Conservation (phyloP, 2,329 filamentous ascomycete genomes). For the Trichoderma guizhouense region DNA sequence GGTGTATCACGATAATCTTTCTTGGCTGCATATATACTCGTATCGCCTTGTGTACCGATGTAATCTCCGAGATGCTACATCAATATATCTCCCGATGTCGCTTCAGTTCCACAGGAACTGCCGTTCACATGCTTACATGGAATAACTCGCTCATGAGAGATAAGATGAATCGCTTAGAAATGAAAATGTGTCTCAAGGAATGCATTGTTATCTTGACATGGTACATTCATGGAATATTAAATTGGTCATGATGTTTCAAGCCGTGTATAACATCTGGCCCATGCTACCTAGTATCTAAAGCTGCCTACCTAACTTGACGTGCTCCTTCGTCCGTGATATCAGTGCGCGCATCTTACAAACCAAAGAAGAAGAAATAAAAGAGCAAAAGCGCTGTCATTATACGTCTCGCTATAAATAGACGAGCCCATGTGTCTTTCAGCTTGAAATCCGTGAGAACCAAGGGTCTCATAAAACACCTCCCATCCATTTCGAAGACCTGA, state of each 20-base stretch:
- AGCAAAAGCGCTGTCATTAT: neutral
- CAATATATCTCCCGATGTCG: neutral
- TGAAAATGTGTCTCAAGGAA: neutral
- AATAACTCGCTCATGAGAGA: neutral
- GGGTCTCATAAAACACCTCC: neutral
- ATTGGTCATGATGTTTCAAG: neutral
- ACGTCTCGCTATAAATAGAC: neutral
- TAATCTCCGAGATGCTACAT: neutral
- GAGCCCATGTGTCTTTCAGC: neutral
- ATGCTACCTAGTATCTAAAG: neutral
- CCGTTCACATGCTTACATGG: neutral
- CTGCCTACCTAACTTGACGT: neutral
- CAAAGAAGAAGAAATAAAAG: neutral
- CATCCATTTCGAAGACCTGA: neutral
- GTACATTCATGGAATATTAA: neutral
- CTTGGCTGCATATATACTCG: neutral
- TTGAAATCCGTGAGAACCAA: neutral
- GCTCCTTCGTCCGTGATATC: neutral
- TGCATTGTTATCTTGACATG: neutral
- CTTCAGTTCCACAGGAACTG: neutral
- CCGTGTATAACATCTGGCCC: neutral
- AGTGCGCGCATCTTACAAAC: neutral
- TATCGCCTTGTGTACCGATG: neutral
- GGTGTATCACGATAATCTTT: neutral
- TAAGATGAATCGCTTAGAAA: neutral